Evolutionary conservation across 306 rosid genomes (phyloP), one percentile per base, ranked within the genome.

Genomic region (Quercus glauca): DNA sequence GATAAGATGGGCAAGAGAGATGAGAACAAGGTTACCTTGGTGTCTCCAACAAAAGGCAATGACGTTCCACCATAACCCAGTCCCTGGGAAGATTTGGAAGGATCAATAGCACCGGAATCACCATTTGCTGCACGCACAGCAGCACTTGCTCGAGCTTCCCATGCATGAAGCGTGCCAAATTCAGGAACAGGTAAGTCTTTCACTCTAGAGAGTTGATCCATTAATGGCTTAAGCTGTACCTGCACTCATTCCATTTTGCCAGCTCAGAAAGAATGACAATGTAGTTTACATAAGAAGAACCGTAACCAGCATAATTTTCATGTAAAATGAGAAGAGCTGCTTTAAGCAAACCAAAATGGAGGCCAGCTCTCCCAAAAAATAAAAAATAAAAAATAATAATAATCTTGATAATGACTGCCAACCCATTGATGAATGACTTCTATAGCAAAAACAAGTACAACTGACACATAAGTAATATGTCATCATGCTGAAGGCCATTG

Each of bases 121-220:
- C 97, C 97, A 82, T 92, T 90, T 74, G 82, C 93, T 26, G 90
- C 93, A 79, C 93, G 97, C 73, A 86, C 86, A 65, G 93, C 92
- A 70, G 93, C 93, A 86, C 92, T 88, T 64, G 98, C 98, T 76
- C 92, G 87, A 68, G 91, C 96, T 84, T 95, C 99, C 99, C 99
- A 95, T 85, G 98, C 98, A 83, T 86, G 92, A 87, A 95, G 99
- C 82, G 74, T 89, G 77, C 97, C 96, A 83, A 92, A 91, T 78
- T 92, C 99, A 41, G 99, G 98, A 86, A 87, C 92, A 79, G 95
- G 87, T 84, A 95, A 84, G 84, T 95, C 99, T 88, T 95, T 92
- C 67, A 92, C 95, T 76, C 97, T 87, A 76, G 80, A 82, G 61
- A 95, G 85, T 86, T 92, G 99, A 60, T 95, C 99, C 82, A 87